These are phyloP conservation scores for Alternaria alternata DNA, from an alignment of 2,329 filamentous ascomycete genomes.

Conservation along the genomic window DNA sequence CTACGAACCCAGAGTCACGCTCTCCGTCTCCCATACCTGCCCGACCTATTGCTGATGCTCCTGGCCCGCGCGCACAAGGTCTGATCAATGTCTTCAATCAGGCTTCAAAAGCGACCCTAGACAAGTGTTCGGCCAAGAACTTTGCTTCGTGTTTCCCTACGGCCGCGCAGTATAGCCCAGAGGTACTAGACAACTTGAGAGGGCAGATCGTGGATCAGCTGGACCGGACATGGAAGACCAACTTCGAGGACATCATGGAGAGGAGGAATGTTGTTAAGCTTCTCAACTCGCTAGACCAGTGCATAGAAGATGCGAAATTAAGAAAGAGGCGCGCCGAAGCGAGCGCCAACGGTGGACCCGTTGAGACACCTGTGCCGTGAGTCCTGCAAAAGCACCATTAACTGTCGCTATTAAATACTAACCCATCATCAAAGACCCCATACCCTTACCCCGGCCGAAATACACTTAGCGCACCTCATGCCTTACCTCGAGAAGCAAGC, in stretches of 20 bases:
- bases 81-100: constrained; percentile 68
- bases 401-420: not conserved
- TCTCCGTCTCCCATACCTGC: constrained; percentile 61
- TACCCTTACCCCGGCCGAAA: constrained; percentile 63
- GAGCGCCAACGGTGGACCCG: constrained; percentile 46
- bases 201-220: constrained; percentile 66
- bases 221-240: constrained; percentile 63
- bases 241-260: constrained; percentile 68
- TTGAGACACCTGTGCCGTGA: constrained; percentile 56
- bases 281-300: constrained; percentile 67
- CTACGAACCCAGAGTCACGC: constrained; percentile 41
- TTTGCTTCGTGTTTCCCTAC: constrained; percentile 72
- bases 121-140: constrained; percentile 67
- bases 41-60: constrained; percentile 63
- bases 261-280: constrained; percentile 65
- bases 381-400: constrained; percentile 32
- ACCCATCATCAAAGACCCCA: constrained; percentile 58
- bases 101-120: constrained; percentile 66
- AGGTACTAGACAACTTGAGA: constrained; percentile 64
- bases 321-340: constrained; percentile 58
- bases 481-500: constrained; percentile 63
- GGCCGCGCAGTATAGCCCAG: constrained; percentile 64
- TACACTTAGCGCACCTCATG: constrained; percentile 67
- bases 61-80: constrained; percentile 67
- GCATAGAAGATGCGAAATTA: constrained; percentile 66